Percentiles rank a stretch among this genome's conserved stretches.
Evolutionary conservation across 2,329 filamentous ascomycete species (phyloP).

Genomic region (Aspergillus thermomutatus): DNA sequence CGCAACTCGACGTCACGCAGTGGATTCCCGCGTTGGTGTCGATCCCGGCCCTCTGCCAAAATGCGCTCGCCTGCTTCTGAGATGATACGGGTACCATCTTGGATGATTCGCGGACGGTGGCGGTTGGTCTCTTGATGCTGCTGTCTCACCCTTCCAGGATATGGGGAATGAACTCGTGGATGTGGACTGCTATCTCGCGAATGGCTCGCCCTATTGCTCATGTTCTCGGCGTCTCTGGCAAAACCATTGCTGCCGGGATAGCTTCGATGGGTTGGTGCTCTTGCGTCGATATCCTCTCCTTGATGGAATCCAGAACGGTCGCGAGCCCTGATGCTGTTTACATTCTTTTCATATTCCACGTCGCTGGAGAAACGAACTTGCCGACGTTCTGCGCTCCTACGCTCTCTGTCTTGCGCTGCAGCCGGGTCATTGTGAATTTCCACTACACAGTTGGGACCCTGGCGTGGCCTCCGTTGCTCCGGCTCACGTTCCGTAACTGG

Average conservation of each 20-base stretch:
- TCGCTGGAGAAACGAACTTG: slow-evolving; percentile 18
- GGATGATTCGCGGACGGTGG: slow-evolving; percentile 20
- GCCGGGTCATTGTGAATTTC: slow-evolving; percentile 12
- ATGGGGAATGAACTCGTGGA: not conserved
- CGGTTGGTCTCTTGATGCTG: not conserved
- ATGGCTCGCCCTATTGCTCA: not conserved
- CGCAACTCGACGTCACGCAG: slow-evolving; percentile 4
- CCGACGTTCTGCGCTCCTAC: slow-evolving; percentile 3
- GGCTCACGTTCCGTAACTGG: slow-evolving; percentile 19
- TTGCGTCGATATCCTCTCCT: not conserved
- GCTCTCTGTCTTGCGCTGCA: slow-evolving; percentile 2
- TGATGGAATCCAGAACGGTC: not conserved
- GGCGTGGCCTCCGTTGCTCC: slow-evolving; percentile 4
- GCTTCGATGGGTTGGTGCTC: not conserved
- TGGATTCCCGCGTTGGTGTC: slow-evolving; percentile 8
- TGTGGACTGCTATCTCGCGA: slow-evolving; percentile 2
- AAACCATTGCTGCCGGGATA: not conserved
- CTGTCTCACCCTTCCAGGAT: slow-evolving; percentile 1
- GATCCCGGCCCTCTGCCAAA: slow-evolving; percentile 11
- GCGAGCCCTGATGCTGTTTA: slow-evolving; percentile 3
- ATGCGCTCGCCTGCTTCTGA: slow-evolving; percentile 17
- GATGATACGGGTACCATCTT: slow-evolving; percentile 22
- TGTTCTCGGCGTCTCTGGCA: not conserved
- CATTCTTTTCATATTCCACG: slow-evolving; percentile 11
- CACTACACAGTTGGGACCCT: slow-evolving; percentile 1